Conservation (phyloP, 176 grass and related monocot genomes). For the Oryza glumipatula region DNA sequence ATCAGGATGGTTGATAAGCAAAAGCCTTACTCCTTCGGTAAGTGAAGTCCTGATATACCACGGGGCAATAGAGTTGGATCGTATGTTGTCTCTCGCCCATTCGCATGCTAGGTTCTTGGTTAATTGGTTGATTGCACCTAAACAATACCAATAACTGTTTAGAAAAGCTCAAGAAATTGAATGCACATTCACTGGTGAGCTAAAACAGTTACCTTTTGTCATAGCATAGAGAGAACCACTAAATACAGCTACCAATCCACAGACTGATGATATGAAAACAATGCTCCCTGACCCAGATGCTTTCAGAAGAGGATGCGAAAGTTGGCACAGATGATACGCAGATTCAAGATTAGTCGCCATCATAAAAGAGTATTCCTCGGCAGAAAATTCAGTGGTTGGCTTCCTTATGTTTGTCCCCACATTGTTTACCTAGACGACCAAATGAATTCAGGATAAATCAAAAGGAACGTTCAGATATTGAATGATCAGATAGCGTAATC, state of each 20-base stretch:
- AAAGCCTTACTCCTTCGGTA: slow-evolving; percentile 49
- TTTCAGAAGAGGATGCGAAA: slow-evolving; percentile 87
- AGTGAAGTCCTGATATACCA: slow-evolving; percentile 96
- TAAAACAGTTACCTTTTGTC: slow-evolving; percentile 67
- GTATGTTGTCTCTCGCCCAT: slow-evolving; percentile 87
- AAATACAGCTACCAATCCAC: slow-evolving; percentile 43
- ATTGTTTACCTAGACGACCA: slow-evolving; percentile 70
- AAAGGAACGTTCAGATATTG: neutral
- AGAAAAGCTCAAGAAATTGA: slow-evolving; percentile 21
- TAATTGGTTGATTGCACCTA: slow-evolving; percentile 89
- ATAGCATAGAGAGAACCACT: slow-evolving; percentile 70
- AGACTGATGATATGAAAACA: slow-evolving; percentile 81
- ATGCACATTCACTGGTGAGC: neutral
- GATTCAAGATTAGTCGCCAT: slow-evolving; percentile 93
- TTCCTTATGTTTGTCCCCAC: slow-evolving; percentile 76
- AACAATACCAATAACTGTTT: neutral
- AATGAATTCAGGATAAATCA: slow-evolving; percentile 18
- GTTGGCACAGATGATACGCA: slow-evolving; percentile 81
- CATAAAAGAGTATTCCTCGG: slow-evolving; percentile 71
- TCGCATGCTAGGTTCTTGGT: slow-evolving; percentile 89
- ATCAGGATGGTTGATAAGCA: neutral
- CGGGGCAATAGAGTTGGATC: slow-evolving; percentile 77
- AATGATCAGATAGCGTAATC: neutral
- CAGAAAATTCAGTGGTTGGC: slow-evolving; percentile 58
- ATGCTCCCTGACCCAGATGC: slow-evolving; percentile 68